Conservation (phyloP, 768 basidiomycete genomes). For the Boletus tomentosulus region DNA sequence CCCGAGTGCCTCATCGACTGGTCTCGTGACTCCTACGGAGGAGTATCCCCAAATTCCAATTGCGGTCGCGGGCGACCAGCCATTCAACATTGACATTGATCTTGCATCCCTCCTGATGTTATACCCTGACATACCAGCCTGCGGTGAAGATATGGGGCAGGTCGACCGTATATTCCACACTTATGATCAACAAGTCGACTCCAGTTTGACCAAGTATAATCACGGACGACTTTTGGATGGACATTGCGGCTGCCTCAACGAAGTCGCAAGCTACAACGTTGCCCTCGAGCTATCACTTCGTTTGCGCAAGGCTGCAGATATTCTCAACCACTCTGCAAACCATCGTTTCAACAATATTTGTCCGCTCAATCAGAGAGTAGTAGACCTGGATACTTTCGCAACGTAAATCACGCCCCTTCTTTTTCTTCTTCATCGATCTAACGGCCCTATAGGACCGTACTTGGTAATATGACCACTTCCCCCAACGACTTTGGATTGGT, state of each 20-base stretch:
- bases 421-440: constrained; percentile 1
- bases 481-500: constrained; percentile 22
- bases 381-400: constrained; percentile 48
- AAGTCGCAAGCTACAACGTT: constrained; percentile 50
- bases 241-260: constrained; percentile 58
- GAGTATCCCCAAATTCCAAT: constrained; percentile 36
- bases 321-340: constrained; percentile 45
- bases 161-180: constrained; percentile 4
- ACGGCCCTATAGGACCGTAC: constrained; percentile 34
- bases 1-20: constrained; percentile 28
- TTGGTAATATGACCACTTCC: constrained; percentile 34
- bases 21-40: constrained; percentile 44
- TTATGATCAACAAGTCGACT: constrained; percentile 3
- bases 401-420: constrained; percentile 37
- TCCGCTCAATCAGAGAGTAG: constrained; percentile 41
- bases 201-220: constrained; percentile 13
- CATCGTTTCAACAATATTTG: constrained; percentile 34
- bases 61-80: constrained; percentile 20
- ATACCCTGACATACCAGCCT: constrained; percentile 24
- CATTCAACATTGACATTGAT: constrained; percentile 38
- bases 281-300: constrained; percentile 63
- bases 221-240: constrained; percentile 21
- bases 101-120: constrained; percentile 39
- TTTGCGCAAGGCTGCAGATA: constrained; percentile 55
- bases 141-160: constrained; percentile 12